These are phyloP conservation scores for Ensete ventricosum DNA, from an alignment of 176 grass and related monocot genomes.

Conservation along the genomic window DNA sequence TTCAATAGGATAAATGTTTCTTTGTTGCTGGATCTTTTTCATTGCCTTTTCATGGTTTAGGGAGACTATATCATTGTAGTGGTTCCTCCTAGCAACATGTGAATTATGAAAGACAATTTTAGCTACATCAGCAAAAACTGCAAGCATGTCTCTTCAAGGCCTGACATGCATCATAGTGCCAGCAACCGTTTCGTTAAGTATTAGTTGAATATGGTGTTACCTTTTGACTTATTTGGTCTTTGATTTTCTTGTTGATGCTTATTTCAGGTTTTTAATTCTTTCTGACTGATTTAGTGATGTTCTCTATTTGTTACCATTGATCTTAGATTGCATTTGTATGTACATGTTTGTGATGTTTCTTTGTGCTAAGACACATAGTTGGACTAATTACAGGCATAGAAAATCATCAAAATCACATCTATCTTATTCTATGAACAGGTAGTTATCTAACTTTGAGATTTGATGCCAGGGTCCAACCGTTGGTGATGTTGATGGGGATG, in stretches of 20 bases:
- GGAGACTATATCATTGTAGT: too few species aligned
- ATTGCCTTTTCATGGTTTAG: too few species aligned
- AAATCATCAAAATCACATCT: not conserved
- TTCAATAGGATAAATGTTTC: too few species aligned
- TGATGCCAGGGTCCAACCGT: slow-evolving; percentile 76
- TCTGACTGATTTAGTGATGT: not conserved
- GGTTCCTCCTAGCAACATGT: too few species aligned
- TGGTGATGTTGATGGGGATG: slow-evolving; percentile 91
- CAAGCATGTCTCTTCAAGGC: too few species aligned
- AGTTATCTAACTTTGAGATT: not conserved
- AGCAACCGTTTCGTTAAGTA: too few species aligned
- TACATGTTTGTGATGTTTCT: not conserved
- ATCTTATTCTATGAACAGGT: not conserved
- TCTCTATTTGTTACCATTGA: not conserved
- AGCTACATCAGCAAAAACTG: too few species aligned
- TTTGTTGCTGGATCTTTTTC: too few species aligned
- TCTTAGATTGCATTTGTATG: not conserved
- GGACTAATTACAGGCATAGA: not conserved
- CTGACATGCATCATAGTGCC: too few species aligned
- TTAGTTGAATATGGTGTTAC: too few species aligned
- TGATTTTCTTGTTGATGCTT: not conserved
- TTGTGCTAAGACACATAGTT: not conserved
- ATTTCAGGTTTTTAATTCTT: not conserved
- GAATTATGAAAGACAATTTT: too few species aligned
- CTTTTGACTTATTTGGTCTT: not conserved